Base-by-base conservation (phyloP, 108 stramenopile genomes). In the Poteriospumella lacustris region DNA sequence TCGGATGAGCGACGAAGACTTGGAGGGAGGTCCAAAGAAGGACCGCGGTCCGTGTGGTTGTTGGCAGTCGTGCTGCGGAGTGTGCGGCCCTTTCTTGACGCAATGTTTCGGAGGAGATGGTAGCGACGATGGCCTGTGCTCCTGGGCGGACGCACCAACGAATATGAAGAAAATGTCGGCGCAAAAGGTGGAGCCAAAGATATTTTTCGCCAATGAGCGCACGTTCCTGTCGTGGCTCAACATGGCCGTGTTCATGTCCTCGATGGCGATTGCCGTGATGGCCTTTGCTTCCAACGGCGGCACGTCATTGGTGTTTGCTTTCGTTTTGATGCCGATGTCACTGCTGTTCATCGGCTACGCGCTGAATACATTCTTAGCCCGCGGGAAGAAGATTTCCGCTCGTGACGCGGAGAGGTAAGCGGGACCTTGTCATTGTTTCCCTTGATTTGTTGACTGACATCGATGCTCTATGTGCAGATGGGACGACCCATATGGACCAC, bases 191-290 rank as follows among this genome's bases (percentile, higher is more conserved):
- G 97, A 98, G 83, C 97, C 97, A 38, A 98, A 98, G 84, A 79
- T 93, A 26, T 94, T 94, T 87, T 93, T 98, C 79, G 97, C 97
- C 68, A 96, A 96, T 78, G 97, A 98, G 84, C 90, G 97, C 59
- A 96, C 95, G 24, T 95, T 93, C 76, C 73, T 98, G 58, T 93
- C 95, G 72, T 98, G 95, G 95, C 79, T 67, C 15, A 24, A 79
- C 34, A 79, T 79, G 79, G 79, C 79, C 42, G 79, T 79, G 1
- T n/a, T 43, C 1, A 31, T 79, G 2, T 73, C 79, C 43, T 47
- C 79, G 34, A 9, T 58, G 26, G 44, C 68, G 2, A 28, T 68
- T 15, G 79, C 36, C 31, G 70, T 79, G 67, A 15, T 79, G 29
- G 79, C 79, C 40, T 79, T 79, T 29, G 67, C 70, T 26, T 28